Evolutionary conservation across 2,329 filamentous ascomycete genomes (phyloP).

Genomic region (Penicillium sp.): DNA sequence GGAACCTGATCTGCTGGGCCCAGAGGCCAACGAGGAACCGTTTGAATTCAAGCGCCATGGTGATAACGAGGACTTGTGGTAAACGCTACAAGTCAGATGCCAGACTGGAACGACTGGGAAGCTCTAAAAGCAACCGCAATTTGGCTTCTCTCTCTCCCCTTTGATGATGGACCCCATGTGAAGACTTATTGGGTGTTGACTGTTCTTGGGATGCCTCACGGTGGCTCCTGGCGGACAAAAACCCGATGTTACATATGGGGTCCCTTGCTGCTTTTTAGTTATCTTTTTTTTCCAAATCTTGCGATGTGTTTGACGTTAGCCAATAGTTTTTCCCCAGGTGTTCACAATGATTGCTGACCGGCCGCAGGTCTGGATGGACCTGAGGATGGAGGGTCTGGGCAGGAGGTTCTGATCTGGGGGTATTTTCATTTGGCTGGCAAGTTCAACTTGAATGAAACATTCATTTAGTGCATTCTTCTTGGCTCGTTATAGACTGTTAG

Average conservation of each 20-base stretch:
- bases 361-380: neutral
- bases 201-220: conserved; percentile 1
- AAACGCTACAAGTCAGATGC: neutral
- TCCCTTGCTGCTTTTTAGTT: neutral
- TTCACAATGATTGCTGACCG: conserved; percentile 4
- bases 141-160: neutral
- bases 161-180: neutral
- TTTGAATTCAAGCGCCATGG: neutral
- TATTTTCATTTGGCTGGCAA: neutral
- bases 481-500: neutral
- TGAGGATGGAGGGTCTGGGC: conserved; percentile 4
- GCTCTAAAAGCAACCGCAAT: neutral
- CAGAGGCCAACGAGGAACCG: neutral
- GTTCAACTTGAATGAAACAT: neutral
- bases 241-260: neutral
- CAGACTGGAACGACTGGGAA: neutral
- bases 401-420: conserved; percentile 1
- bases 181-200: neutral
- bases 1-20: neutral
- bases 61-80: neutral
- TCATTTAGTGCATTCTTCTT: neutral
- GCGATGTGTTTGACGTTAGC: neutral
- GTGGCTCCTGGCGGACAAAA: neutral
- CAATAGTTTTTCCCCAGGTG: neutral
- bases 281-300: too few relatives aligned